A percentile compares a stretch with the other conserved stretches of the same genome.
These are phyloP conservation scores for Filobasidium wieringae DNA, from an alignment of 768 basidiomycete species.

Conservation along the genomic window DNA sequence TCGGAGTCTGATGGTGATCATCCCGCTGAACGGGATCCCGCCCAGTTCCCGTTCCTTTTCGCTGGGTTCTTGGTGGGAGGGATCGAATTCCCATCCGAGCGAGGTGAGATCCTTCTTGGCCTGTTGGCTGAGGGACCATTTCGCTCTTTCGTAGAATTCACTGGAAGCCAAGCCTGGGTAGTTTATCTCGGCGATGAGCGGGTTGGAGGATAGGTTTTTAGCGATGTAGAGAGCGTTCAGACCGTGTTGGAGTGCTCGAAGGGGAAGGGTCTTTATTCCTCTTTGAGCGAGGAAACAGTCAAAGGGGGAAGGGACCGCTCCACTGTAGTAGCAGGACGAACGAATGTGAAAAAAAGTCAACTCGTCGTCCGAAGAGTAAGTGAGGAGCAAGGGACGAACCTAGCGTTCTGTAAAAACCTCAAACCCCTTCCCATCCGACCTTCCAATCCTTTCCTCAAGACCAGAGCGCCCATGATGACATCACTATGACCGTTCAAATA, in stretches of 20 bases:
- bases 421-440: constrained; percentile 47
- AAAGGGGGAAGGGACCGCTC: constrained; percentile 49
- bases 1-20: constrained; percentile 63
- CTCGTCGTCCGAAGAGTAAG: background rate
- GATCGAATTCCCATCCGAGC: constrained; percentile 34
- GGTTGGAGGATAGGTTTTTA: constrained; percentile 46
- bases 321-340: constrained; percentile 17
- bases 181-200: constrained; percentile 62
- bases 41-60: constrained; percentile 12
- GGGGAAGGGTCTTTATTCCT: constrained; percentile 77
- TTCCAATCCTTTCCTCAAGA: constrained; percentile 48
- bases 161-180: constrained; percentile 71
- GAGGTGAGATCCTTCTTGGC: constrained; percentile 54
- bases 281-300: constrained; percentile 85
- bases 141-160: constrained; percentile 56
- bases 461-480: constrained; percentile 75
- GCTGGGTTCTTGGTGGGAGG: constrained; percentile 20
- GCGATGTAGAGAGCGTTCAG: constrained; percentile 69
- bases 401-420: constrained; percentile 78
- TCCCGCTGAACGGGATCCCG: constrained; percentile 81
- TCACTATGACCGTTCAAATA: constrained; percentile 92
- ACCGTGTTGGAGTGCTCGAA: constrained; percentile 80
- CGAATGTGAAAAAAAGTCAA: background rate
- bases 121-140: constrained; percentile 50
- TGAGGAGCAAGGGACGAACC: background rate